Evolutionary conservation across 2,329 filamentous ascomycete species (phyloP), one percentile per base, ranked within the genome.

Genomic region (Colletotrichum sansevieriae): DNA sequence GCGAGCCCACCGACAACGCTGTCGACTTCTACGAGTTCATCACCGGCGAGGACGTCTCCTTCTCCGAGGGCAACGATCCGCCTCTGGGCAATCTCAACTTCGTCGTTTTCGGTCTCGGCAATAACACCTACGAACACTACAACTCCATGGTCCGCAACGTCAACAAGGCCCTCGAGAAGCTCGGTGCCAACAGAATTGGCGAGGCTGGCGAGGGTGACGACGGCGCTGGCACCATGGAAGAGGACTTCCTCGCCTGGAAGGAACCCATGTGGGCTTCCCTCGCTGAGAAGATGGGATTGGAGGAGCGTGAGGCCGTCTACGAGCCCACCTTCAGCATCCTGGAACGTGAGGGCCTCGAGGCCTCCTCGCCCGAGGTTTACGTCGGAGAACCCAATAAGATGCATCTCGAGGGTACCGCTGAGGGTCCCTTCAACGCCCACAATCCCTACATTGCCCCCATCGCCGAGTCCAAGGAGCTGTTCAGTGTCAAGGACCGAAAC

Each of bases 101-200:
- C 78, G 94, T 99, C 76, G 88, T 94, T 65, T 99, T 99, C 76
- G 96, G 96, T 76, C 90, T 99, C 44, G 96, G 96, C 73, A 99
- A 99, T 86, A 99, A 98, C 85, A 98, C 96, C 33, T 99, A 99
- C 79, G 96, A 99, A 79, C 96, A 99, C 85, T 99, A 98, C 87
- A 99, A 99, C 84, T 92, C 92, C 60, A 97, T 99, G 94, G 95
- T 99, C 70, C 94, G 95, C 79, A 93, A 95, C 72, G 91, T 98
- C 66, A 90, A 96, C 82, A 90, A 92, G 79, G 90, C 90, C 71
- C 84, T 99, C 68, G 86, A 90, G 76, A 95, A 92, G 76, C 86
- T 97, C 20, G 96, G 96, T 70, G 96, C 92, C 12, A 87, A 90
- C 76, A 88, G 94, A 73, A 93, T 99, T 73, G 95, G 96, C 52